phyloP scores from a whole-genome alignment of 2,329 filamentous ascomycete genomes.

The Leptographium wingfieldii region DNA sequence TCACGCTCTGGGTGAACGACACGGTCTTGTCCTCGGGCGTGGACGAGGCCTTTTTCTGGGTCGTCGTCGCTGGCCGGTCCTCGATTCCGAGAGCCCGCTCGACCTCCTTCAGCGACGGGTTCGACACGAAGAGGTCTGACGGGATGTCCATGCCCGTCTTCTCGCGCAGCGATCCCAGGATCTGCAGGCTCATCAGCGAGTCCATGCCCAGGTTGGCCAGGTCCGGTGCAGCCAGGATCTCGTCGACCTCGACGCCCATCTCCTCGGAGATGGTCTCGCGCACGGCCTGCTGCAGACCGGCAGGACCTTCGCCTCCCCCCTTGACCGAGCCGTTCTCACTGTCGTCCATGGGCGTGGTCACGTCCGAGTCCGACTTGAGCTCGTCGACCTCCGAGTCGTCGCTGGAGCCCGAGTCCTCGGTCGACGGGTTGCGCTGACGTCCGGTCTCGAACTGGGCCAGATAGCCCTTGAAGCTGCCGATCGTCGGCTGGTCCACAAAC shows the following conservation, averaged over 20 bases:
- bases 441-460: constrained; percentile 25
- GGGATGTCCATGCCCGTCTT: constrained; percentile 41
- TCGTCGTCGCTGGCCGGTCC: constrained; percentile 18
- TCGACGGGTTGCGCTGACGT: constrained; percentile 9
- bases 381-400: constrained; percentile 33
- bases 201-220: constrained; percentile 46
- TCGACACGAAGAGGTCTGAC: constrained; percentile 47
- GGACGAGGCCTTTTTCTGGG: neutral
- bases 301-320: constrained; percentile 20
- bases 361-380: constrained; percentile 32
- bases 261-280: constrained; percentile 57
- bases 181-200: constrained; percentile 44
- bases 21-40: constrained; percentile 4
- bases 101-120: constrained; percentile 51
- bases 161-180: constrained; percentile 41
- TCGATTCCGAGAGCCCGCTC: constrained; percentile 48
- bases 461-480: constrained; percentile 38
- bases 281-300: constrained; percentile 33
- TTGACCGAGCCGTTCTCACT: constrained; percentile 37
- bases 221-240: constrained; percentile 41
- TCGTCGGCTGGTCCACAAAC: constrained; percentile 41
- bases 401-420: constrained; percentile 22
- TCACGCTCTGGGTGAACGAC: constrained; percentile 14
- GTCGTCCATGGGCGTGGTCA: constrained; percentile 41
- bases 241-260: constrained; percentile 57